phyloP scores from a whole-genome alignment of 352 stramenopile genomes.

The Phytophthora pisi region DNA sequence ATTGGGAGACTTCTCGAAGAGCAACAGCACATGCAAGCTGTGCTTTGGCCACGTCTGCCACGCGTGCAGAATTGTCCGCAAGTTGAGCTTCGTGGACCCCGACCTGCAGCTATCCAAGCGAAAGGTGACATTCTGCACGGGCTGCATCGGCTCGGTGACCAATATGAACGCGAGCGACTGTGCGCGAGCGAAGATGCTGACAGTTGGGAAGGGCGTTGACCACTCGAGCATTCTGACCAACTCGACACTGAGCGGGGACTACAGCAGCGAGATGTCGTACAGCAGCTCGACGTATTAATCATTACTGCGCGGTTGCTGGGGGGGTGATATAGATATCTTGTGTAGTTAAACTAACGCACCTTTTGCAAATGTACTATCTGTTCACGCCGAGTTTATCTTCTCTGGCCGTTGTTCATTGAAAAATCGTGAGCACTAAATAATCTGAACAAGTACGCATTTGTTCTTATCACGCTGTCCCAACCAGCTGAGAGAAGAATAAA shows the following conservation, averaged over 20 bases:
- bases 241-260: slow-evolving; percentile 19
- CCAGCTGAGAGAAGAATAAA: too few relatives aligned
- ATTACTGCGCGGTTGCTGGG: too few relatives aligned
- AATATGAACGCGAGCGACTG: slow-evolving; percentile 15
- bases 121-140: slow-evolving; percentile 40
- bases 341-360: too few relatives aligned
- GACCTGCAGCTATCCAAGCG: slow-evolving; percentile 34
- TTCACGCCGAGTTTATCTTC: too few relatives aligned
- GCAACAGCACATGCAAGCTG: slow-evolving; percentile 28
- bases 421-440: too few relatives aligned
- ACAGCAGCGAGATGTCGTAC: neutral
- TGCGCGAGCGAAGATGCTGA: slow-evolving; percentile 18
- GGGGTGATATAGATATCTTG: too few relatives aligned
- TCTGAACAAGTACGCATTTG: too few relatives aligned
- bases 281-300: neutral
- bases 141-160: slow-evolving; percentile 26
- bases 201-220: slow-evolving; percentile 5
- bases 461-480: too few relatives aligned
- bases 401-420: too few relatives aligned
- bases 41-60: slow-evolving; percentile 37
- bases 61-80: slow-evolving; percentile 30
- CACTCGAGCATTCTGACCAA: slow-evolving; percentile 10
- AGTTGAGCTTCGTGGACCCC: slow-evolving; percentile 40
- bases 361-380: too few relatives aligned
- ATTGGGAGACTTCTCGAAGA: slow-evolving; percentile 21